Percentiles rank a stretch among this genome's conserved stretches.
These are phyloP conservation scores for Stygiomarasmius scandens DNA, from an alignment of 1,284 basidiomycete species.

Conservation along the genomic window DNA sequence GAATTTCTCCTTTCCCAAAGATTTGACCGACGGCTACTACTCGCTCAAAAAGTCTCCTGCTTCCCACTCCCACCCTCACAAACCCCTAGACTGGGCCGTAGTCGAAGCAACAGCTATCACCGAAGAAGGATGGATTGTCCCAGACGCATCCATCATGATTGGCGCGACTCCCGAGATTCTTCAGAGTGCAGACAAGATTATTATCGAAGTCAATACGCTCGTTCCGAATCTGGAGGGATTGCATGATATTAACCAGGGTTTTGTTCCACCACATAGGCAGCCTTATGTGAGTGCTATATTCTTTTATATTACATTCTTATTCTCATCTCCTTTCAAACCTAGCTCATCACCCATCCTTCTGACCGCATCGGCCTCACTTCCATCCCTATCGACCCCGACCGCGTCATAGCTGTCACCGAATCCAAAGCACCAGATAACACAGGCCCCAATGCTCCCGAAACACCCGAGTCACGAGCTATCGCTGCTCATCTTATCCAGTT, in stretches of 20 bases:
- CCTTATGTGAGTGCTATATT: slow-evolving; percentile 49
- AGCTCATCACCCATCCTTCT: too few species aligned
- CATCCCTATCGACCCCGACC: too few species aligned
- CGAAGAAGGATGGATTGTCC: slow-evolving; percentile 52
- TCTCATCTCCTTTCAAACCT: too few species aligned
- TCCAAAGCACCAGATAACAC: slow-evolving; percentile 51
- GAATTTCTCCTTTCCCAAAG: slow-evolving; percentile 39
- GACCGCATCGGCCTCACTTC: too few species aligned
- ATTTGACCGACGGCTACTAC: slow-evolving; percentile 53
- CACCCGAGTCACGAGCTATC: slow-evolving; percentile 43
- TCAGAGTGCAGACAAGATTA: slow-evolving; percentile 51
- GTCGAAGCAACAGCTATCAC: slow-evolving; percentile 56
- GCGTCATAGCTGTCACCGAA: slow-evolving; percentile 52
- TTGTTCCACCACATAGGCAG: slow-evolving; percentile 46
- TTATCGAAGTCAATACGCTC: slow-evolving; percentile 59
- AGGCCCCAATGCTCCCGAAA: slow-evolving; percentile 49
- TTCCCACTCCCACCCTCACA: slow-evolving; percentile 43
- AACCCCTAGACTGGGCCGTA: slow-evolving; percentile 54
- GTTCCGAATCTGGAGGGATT: too few species aligned
- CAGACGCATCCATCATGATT: slow-evolving; percentile 50
- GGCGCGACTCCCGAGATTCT: slow-evolving; percentile 56
- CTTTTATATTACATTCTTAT: too few species aligned
- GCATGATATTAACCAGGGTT: slow-evolving; percentile 53
- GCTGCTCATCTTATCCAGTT: too few species aligned
- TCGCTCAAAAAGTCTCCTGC: slow-evolving; percentile 33